Evolutionary conservation across 257 asterid genomes (phyloP).

Genomic region (Salvia hispanica): DNA sequence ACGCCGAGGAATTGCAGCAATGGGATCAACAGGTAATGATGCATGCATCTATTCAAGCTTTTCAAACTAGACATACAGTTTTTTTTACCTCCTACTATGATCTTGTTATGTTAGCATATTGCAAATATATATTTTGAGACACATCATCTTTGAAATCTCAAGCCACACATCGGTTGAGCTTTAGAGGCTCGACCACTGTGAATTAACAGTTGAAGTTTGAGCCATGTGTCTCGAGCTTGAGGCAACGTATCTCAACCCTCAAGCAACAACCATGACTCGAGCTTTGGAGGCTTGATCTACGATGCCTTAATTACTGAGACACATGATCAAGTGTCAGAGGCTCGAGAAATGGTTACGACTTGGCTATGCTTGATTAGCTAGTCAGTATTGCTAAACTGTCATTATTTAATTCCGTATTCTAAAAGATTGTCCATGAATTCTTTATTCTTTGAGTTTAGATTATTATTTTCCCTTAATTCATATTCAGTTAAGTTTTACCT

Average conservation of each 20-base stretch:
- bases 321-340: too few species aligned
- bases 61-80: neutral
- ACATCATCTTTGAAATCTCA: neutral
- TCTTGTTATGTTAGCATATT: constrained; percentile 8
- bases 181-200: neutral
- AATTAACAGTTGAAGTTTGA: neutral
- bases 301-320: neutral
- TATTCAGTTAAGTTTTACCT: neutral
- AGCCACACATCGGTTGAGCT: constrained; percentile 1
- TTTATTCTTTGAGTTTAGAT: neutral
- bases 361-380: neutral
- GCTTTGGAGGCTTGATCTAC: neutral
- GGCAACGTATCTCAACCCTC: neutral
- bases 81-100: neutral
- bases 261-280: neutral
- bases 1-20: constrained; percentile 87
- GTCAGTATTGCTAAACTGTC: neutral
- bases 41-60: constrained; percentile 5
- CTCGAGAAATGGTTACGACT: neutral
- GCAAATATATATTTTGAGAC: neutral
- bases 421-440: neutral
- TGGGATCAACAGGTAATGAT: constrained; percentile 97
- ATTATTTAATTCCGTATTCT: neutral
- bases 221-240: neutral
- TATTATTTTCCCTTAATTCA: neutral